Percentiles rank a stretch among this genome's conserved stretches.
Evolutionary conservation across 352 stramenopile genomes (phyloP).

Genomic region (Globisporangium lucens): DNA sequence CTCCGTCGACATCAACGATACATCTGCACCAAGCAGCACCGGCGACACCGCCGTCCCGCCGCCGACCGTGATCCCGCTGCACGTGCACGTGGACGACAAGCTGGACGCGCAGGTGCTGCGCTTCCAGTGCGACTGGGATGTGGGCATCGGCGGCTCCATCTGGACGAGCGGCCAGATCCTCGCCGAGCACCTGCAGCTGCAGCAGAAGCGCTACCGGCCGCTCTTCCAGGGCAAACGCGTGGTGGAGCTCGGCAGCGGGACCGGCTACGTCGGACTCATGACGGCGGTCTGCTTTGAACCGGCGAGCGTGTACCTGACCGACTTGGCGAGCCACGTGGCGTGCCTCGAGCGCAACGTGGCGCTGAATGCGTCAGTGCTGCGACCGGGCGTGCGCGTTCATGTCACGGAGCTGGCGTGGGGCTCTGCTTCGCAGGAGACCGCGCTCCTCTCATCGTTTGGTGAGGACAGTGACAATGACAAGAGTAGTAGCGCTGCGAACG

Average conservation of each 20-base stretch:
- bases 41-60: not conserved
- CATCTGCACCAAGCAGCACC: not conserved
- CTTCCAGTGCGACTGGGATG: constrained; percentile 78
- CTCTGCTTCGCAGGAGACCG: constrained; percentile 32
- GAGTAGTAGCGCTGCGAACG: constrained; percentile 1
- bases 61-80: constrained; percentile 34
- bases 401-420: constrained; percentile 65
- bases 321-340: constrained; percentile 54
- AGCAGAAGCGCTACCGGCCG: constrained; percentile 41
- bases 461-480: not conserved
- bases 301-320: constrained; percentile 56
- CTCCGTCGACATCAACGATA: not conserved
- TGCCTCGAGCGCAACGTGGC: constrained; percentile 61
- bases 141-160: constrained; percentile 79
- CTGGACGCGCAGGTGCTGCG: constrained; percentile 32
- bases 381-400: constrained; percentile 37
- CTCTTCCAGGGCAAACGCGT: constrained; percentile 62
- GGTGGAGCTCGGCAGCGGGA: constrained; percentile 77
- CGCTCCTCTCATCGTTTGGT: constrained; percentile 26
- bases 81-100: constrained; percentile 37
- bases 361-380: constrained; percentile 34
- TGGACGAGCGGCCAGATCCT: constrained; percentile 83
- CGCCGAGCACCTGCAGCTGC: constrained; percentile 49
- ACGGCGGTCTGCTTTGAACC: constrained; percentile 59
- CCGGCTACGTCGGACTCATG: constrained; percentile 71